Evolutionary conservation across 306 rosid genomes (phyloP), one percentile per base, ranked within the genome.

Genomic region (Crataegus laevigata): DNA sequence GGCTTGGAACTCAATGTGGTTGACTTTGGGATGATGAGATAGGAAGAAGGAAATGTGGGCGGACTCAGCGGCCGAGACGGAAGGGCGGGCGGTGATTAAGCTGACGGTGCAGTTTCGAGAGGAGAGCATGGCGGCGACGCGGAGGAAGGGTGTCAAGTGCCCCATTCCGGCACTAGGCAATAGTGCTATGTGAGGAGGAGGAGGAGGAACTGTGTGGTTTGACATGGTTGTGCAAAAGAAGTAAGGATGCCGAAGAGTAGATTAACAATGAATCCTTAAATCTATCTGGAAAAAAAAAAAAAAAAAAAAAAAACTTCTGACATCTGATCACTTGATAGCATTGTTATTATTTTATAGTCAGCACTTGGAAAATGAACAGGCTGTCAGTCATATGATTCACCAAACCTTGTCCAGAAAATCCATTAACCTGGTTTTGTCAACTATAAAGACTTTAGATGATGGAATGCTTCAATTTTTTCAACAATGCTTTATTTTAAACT

Each of bases 81-180:
- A 21, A 10, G 83, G 83, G 18, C 10, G 40, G 25, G 58, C 71
- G 3, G 83, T 79, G 70, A 79, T 68, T 26, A 79, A 61, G 55
- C 79, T 79, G 63, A 79, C 58, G 0, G 4, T 0, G 13, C 83
- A 79, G 64, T 69, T 17, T 29, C 55, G 50, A 3, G 65, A 32
- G 40, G 66, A 57, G 3, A 79, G 47, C 43, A 2, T 58, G 75
- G 79, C 50, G 21, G 83, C 83, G 28, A 79, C n/a, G 11, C 75
- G 69, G 71, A 79, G 79, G 67, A 79, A 79, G 40, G 83, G 83
- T 9, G 75, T 74, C 58, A 74, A 63, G 29, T 79, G 83, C 10
- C 83, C 83, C 79, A 79, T 79, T 47, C 83, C 83, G 57, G 75
- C 79, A 50, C 75, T 45, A 8, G 83, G 83, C 8, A 79, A 50